These are phyloP conservation scores for Heliophila coronopifolia DNA, from an alignment of 441 rosid genomes.

Conservation along the genomic window DNA sequence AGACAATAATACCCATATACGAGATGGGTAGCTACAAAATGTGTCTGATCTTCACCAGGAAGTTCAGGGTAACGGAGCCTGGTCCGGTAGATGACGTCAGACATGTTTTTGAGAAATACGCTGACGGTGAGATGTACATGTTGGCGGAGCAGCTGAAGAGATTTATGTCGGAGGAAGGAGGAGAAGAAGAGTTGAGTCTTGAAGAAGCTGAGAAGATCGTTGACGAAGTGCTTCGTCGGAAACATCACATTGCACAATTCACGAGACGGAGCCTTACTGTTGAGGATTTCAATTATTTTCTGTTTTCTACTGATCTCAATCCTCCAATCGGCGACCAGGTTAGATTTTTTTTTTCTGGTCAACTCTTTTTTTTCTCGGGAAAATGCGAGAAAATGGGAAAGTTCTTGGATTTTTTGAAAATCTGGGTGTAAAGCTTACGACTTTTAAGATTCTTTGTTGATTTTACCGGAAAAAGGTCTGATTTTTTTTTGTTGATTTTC, in stretches of 20 bases:
- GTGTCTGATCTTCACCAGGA: constrained; percentile 52
- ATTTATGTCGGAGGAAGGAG: constrained; percentile 40
- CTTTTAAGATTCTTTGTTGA: constrained; percentile 5
- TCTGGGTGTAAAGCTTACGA: constrained; percentile 9
- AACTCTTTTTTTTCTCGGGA: constrained; percentile 1
- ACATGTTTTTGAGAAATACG: constrained; percentile 36
- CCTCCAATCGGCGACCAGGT: constrained; percentile 48
- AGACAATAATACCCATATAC: constrained; percentile 7
- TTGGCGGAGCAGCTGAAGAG: constrained; percentile 45
- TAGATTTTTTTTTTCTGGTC: not conserved
- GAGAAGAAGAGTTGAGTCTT: constrained; percentile 31
- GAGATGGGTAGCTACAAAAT: constrained; percentile 54
- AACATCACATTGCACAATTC: constrained; percentile 49
- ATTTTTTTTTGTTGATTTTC: not conserved
- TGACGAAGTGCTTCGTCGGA: constrained; percentile 40
- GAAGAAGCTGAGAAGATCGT: constrained; percentile 43
- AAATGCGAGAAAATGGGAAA: not conserved
- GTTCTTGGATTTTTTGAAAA: not conserved
- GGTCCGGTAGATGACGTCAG: constrained; percentile 50
- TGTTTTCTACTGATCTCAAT: constrained; percentile 57
- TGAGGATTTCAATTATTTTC: constrained; percentile 50
- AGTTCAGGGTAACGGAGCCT: constrained; percentile 45
- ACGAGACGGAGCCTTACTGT: constrained; percentile 45
- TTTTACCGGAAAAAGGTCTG: constrained; percentile 9
- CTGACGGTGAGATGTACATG: constrained; percentile 44